These are phyloP conservation scores for Lojkania enalia DNA, from an alignment of 2,329 filamentous ascomycete genomes.

Conservation along the genomic window DNA sequence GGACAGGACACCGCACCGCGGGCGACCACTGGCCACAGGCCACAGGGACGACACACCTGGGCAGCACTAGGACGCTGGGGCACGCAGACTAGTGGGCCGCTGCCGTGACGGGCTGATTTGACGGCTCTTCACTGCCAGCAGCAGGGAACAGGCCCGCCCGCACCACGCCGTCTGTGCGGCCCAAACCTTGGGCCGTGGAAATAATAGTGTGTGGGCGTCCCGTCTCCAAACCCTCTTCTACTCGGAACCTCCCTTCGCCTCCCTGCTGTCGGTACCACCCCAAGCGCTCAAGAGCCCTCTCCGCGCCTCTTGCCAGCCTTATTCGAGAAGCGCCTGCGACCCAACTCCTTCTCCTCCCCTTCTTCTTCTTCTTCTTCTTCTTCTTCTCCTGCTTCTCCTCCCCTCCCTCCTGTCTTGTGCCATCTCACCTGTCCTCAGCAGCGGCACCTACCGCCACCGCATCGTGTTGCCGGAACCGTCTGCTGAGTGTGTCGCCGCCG, in stretches of 20 bases:
- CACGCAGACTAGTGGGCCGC: too few species aligned
- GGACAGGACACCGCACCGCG: too few species aligned
- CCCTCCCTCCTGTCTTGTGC: background rate
- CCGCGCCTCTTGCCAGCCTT: conserved; percentile 3
- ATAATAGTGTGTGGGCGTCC: conserved; percentile 15
- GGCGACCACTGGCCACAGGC: too few species aligned
- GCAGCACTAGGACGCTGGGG: too few species aligned
- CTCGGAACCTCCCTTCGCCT: conserved; percentile 13
- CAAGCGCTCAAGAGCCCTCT: conserved; percentile 4
- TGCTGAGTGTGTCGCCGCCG: conserved; percentile 7
- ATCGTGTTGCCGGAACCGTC: background rate
- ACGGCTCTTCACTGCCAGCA: too few species aligned
- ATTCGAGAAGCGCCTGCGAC: conserved; percentile 2
- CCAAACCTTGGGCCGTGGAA: conserved; percentile 1
- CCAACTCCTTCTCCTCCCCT: background rate
- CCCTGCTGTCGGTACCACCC: conserved; percentile 12
- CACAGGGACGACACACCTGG: too few species aligned
- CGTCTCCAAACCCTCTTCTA: conserved; percentile 8
- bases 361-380: background rate
- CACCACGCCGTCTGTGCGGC: background rate
- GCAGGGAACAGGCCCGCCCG: too few species aligned
- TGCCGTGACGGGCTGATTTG: too few species aligned
- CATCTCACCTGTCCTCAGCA: background rate
- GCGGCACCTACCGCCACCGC: background rate
- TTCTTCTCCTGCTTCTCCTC: conserved; percentile 14